Evolutionary conservation across 345 rosid species (phyloP).

Genomic region (Rhodamnia rubescens): DNA sequence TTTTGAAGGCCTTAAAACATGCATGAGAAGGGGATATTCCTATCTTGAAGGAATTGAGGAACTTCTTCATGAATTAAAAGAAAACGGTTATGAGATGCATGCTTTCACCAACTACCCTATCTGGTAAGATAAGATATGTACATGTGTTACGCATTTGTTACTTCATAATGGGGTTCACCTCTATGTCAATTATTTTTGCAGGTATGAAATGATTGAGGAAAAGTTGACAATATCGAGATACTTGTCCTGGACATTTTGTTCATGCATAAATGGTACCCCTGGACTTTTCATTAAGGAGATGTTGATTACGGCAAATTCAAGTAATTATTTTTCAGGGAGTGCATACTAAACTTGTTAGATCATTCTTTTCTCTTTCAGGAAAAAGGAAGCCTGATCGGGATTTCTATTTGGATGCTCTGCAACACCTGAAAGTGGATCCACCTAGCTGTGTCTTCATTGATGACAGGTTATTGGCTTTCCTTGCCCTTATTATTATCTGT

Average conservation of each 20-base stretch:
- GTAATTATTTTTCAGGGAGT: background rate
- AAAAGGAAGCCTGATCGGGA: conserved; percentile 89
- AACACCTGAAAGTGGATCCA: conserved; percentile 64
- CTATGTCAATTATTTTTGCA: conserved; percentile 1
- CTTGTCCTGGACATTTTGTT: conserved; percentile 92
- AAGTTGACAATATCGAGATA: conserved; percentile 59
- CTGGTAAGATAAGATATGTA: conserved; percentile 32
- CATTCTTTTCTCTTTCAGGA: conserved; percentile 30
- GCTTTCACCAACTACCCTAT: conserved; percentile 87
- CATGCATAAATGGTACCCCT: conserved; percentile 47
- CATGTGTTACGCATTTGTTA: background rate
- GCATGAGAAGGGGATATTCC: conserved; percentile 60
- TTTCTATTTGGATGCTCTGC: conserved; percentile 45
- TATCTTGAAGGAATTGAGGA: conserved; percentile 68
- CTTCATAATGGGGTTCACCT: background rate
- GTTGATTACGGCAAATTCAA: background rate
- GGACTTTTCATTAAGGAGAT: background rate
- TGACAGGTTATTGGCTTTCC: conserved; percentile 48
- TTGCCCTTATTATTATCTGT: background rate
- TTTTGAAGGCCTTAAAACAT: conserved; percentile 58
- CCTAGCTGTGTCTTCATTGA: conserved; percentile 64
- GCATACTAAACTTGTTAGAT: background rate
- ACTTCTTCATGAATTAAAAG: conserved; percentile 45
- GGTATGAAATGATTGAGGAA: conserved; percentile 76
- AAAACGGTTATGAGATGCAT: conserved; percentile 69